Percentiles rank a stretch among this genome's conserved stretches.
These are phyloP conservation scores for Hypoxylon sp. DNA, from an alignment of 2,329 filamentous ascomycete genomes.

Conservation along the genomic window DNA sequence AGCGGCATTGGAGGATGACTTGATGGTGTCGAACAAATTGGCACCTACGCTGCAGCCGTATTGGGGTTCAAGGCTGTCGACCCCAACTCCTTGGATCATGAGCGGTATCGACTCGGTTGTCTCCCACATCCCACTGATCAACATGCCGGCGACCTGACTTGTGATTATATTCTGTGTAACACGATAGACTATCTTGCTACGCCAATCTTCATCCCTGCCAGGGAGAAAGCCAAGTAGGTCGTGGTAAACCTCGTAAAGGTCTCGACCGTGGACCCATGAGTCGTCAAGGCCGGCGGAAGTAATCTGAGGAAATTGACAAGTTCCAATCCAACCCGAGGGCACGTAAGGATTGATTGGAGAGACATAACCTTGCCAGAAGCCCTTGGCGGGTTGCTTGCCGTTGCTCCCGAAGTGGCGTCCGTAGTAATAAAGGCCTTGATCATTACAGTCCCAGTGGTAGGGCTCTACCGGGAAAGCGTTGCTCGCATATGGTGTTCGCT, in stretches of 20 bases:
- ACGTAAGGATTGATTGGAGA: constrained; percentile 76
- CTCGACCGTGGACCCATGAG: constrained; percentile 81
- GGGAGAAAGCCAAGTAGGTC: constrained; percentile 78
- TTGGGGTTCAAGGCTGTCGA: constrained; percentile 82
- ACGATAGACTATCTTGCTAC: constrained; percentile 70
- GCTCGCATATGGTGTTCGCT: constrained; percentile 82
- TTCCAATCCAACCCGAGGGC: constrained; percentile 77
- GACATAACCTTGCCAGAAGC: constrained; percentile 76
- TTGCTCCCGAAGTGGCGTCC: constrained; percentile 66
- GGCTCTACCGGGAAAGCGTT: constrained; percentile 83
- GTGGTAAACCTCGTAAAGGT: constrained; percentile 83
- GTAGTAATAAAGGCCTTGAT: constrained; percentile 79
- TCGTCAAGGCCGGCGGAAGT: constrained; percentile 79
- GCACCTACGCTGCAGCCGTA: constrained; percentile 74
- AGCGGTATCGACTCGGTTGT: constrained; percentile 60
- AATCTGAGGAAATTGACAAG: constrained; percentile 87
- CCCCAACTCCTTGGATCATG: constrained; percentile 65
- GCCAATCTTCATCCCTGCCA: constrained; percentile 58
- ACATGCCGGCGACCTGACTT: constrained; percentile 82
- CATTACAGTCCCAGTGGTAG: constrained; percentile 80
- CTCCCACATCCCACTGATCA: constrained; percentile 79
- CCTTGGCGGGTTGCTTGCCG: constrained; percentile 57
- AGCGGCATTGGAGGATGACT: constrained; percentile 59
- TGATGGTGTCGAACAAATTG: constrained; percentile 60
- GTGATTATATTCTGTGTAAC: constrained; percentile 89